Conservation (phyloP, 805 yeast species). For the Monosporozyma servazzii region DNA sequence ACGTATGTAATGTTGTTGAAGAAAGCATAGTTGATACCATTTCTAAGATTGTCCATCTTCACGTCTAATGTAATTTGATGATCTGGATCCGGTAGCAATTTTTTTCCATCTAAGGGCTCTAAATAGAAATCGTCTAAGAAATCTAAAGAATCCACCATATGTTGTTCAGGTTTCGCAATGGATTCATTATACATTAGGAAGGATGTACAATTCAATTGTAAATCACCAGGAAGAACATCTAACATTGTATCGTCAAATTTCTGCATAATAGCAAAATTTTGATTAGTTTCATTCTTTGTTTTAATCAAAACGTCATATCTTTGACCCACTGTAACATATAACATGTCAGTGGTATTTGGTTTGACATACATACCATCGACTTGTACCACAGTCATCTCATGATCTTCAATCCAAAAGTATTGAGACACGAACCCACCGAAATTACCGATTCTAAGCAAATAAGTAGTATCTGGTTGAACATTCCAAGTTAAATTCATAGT, state of each 20-base stretch:
- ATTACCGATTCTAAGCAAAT: constrained; percentile 70
- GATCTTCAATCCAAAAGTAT: constrained; percentile 82
- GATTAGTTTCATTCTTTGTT: constrained; percentile 55
- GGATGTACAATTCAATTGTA: constrained; percentile 65
- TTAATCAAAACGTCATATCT: constrained; percentile 73
- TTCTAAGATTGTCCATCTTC: constrained; percentile 69
- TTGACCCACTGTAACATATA: constrained; percentile 86
- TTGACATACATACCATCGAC: constrained; percentile 87
- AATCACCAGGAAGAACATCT: constrained; percentile 59
- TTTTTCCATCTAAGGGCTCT: constrained; percentile 50
- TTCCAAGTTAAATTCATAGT: constrained; percentile 67
- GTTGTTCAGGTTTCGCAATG: constrained; percentile 32
- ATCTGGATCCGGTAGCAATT: constrained; percentile 58
- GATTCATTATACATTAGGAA: constrained; percentile 51
- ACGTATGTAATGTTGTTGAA: constrained; percentile 79
- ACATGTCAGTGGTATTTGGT: constrained; percentile 54
- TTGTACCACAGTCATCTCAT: constrained; percentile 76
- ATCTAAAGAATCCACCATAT: constrained; percentile 39
- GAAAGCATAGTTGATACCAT: constrained; percentile 94
- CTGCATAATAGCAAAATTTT: constrained; percentile 77
- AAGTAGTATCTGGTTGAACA: constrained; percentile 80
- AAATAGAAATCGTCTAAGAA: constrained; percentile 73
- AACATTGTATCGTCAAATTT: constrained; percentile 74
- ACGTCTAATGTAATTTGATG: constrained; percentile 61
- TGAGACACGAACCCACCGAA: constrained; percentile 90